Percentiles rank a stretch among this genome's conserved stretches.
phyloP scores from a whole-genome alignment of 352 stramenopile species.

The Globisporangium heterothallicum region DNA sequence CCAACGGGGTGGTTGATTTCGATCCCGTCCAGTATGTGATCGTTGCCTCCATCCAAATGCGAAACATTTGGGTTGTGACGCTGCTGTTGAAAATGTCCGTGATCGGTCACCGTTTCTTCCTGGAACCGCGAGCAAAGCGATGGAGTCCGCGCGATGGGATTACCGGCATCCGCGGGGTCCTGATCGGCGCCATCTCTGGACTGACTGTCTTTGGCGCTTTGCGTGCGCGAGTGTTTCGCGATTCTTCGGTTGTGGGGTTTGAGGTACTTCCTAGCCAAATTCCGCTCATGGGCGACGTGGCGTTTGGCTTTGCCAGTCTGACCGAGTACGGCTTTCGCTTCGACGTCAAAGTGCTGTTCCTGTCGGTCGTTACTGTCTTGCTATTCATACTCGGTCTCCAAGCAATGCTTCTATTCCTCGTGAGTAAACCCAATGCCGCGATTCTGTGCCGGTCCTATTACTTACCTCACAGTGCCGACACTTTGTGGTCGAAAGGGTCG shows the following conservation, averaged over 20 bases:
- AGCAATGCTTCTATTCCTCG: not conserved
- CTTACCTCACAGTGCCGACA: constrained; percentile 19
- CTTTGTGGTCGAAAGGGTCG: constrained; percentile 13
- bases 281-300: not conserved
- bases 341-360: constrained; percentile 11
- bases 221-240: constrained; percentile 3
- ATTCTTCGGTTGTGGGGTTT: not conserved
- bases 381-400: not conserved
- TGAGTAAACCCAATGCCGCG: not conserved
- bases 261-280: constrained; percentile 1
- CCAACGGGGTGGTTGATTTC: constrained; percentile 18
- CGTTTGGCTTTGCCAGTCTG: not conserved
- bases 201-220: constrained; percentile 19
- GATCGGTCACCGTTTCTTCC: constrained; percentile 4
- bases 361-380: not conserved
- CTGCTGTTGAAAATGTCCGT: constrained; percentile 15
- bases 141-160: constrained; percentile 16
- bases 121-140: not conserved
- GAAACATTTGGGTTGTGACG: constrained; percentile 33
- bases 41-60: constrained; percentile 28
- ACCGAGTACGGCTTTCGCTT: constrained; percentile 11
- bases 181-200: constrained; percentile 19
- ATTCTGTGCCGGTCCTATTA: constrained; percentile 14
- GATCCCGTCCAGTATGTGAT: constrained; percentile 16
- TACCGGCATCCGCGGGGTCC: constrained; percentile 14